These are phyloP conservation scores for Russula sp. DNA, from an alignment of 768 basidiomycete species.

Conservation along the genomic window DNA sequence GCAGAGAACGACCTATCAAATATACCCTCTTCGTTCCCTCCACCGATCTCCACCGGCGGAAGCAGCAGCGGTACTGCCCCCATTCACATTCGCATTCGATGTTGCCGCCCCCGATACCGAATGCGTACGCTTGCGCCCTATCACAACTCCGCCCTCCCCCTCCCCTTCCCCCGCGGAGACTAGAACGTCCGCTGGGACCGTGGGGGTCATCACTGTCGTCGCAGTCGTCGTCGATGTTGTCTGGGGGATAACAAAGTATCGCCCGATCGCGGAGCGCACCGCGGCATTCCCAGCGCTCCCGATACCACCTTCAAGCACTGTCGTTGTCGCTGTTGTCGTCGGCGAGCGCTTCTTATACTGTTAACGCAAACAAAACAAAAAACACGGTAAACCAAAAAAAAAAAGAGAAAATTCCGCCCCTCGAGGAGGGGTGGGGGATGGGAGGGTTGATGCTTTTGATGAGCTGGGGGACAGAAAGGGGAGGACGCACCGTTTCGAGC, in stretches of 20 bases:
- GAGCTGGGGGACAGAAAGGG: not conserved
- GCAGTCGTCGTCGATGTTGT: not conserved
- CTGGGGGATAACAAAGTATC: not conserved
- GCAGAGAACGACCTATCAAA: not conserved
- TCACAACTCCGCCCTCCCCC: not conserved
- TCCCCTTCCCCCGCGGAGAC: not conserved
- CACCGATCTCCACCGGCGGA: not conserved
- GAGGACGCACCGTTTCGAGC: slow-evolving; percentile 53
- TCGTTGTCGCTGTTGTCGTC: not conserved
- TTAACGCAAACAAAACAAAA: not conserved
- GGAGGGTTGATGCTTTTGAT: not conserved
- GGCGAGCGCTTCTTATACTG: slow-evolving; percentile 27
- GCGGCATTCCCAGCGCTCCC: not conserved
- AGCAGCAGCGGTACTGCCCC: no score
- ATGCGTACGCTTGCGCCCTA: slow-evolving; percentile 16
- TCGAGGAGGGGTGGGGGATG: not conserved
- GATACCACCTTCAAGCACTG: not conserved
- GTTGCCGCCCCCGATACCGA: not conserved
- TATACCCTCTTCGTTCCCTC: slow-evolving; percentile 3
- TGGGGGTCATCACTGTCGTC: not conserved
- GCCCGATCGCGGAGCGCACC: slow-evolving; percentile 12
- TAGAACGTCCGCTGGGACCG: not conserved
- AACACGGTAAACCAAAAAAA: not conserved
- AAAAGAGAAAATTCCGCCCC: not conserved
- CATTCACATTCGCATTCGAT: not conserved